A percentile compares a stretch with the other conserved stretches of the same genome.
These are phyloP conservation scores for Pythium dissotocum DNA, from an alignment of 352 stramenopile genomes.

Conservation along the genomic window DNA sequence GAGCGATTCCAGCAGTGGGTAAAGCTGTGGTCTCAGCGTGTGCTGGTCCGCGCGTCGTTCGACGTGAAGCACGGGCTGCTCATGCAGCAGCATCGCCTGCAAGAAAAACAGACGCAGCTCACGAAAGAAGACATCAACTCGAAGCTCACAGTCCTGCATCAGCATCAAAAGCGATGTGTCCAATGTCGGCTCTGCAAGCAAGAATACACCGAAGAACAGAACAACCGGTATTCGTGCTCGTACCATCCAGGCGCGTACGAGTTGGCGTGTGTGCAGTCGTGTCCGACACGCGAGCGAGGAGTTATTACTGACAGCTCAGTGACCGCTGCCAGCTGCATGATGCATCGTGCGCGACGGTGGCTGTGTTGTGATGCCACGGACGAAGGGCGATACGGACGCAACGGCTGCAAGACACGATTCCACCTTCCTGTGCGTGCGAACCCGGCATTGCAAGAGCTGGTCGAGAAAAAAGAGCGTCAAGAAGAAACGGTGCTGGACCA, in stretches of 20 bases:
- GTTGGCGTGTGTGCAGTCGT: conserved; percentile 61
- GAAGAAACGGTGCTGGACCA: conserved; percentile 48
- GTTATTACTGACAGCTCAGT: neutral
- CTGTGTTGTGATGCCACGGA: conserved; percentile 76
- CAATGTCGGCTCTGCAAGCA: conserved; percentile 61
- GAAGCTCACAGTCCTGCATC: conserved; percentile 54
- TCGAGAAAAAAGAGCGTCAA: conserved; percentile 41
- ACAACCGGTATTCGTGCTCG: conserved; percentile 58
- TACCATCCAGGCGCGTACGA: conserved; percentile 71
- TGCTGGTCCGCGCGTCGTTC: conserved; percentile 58
- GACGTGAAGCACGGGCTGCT: conserved; percentile 66
- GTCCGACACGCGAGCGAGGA: conserved; percentile 37
- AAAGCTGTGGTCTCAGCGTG: conserved; percentile 52
- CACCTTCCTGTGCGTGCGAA: conserved; percentile 60
- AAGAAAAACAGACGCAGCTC: conserved; percentile 21
- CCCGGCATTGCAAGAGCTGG: conserved; percentile 39
- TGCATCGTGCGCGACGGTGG: conserved; percentile 72
- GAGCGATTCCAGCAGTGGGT: conserved; percentile 66
- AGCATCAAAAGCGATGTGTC: conserved; percentile 55
- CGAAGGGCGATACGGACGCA: conserved; percentile 65
- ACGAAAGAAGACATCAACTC: conserved; percentile 23
- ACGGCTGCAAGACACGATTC: conserved; percentile 54
- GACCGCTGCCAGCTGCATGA: conserved; percentile 50
- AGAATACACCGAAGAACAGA: conserved; percentile 75
- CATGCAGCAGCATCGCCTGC: conserved; percentile 52